Evolutionary conservation across 1,139 yeast genomes (phyloP), one percentile per base, ranked within the genome.

Genomic region (Geotrichum phurueaensis): DNA sequence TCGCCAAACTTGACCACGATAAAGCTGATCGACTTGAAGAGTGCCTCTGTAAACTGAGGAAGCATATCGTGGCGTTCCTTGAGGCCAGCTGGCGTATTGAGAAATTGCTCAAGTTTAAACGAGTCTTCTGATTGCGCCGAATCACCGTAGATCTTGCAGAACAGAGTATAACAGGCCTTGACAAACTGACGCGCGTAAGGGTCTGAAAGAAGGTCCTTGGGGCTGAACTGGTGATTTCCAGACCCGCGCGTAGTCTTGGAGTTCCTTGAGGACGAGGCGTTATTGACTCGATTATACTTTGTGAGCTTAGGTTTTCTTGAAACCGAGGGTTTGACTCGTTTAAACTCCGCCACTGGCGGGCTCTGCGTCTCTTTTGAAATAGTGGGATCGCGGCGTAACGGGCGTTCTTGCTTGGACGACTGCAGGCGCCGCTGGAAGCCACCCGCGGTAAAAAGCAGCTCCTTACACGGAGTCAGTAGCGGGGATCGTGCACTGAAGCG

Each of bases 1-100:
- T 29, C 45, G 7, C 56, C 18, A 36, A 47, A 45, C 20, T 47
- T 43, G 2, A 18, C 12, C 18, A 31, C 58, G 13, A 58, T 56
- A 18, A 51, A 50, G 25, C 39, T 54, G 10, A 58, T 22, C 10
- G 60, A 27, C 25, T 43, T 18, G 7, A 58, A 15, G 20, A 52
- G 22, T 13, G 39, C 47, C 33, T 15, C 20, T 18, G 54, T 49
- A 18, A 57, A 13, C 13, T 54, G n/a, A 13, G 51, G 50, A 15
- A 51, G 31, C 29, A 31, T 23, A 20, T 54, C 48, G 22, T 39
- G 47, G 20, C 47, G 47, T 39, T 39, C 47, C 20, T 39, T 39
- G 18, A 39, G 47, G n/a, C 47, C 47, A n/a, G 47, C 47, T n/a
- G 47, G 47, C 10, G 47, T 39, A 13, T 39, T 39, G n/a, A 39